A percentile compares a stretch with the other conserved stretches of the same genome.
Evolutionary conservation across 441 rosid species (phyloP).

Genomic region (Euphorbia celastroides): DNA sequence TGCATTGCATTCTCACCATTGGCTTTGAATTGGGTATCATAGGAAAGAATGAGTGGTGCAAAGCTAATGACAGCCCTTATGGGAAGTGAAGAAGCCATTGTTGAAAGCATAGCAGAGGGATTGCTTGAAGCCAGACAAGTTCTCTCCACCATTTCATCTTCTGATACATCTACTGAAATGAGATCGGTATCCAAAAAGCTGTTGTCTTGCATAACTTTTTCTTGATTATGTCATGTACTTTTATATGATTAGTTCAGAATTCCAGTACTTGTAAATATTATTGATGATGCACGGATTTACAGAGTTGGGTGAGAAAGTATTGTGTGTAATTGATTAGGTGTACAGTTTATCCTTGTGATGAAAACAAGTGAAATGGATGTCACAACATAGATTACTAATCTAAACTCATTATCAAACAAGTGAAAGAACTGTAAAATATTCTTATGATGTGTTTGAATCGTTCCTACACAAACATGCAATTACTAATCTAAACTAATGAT

Average conservation of each 20-base stretch:
- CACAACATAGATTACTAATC: no score
- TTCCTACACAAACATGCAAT: no score
- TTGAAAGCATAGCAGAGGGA: slow-evolving; percentile 64
- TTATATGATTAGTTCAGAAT: neutral
- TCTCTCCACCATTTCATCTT: slow-evolving; percentile 40
- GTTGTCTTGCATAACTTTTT: slow-evolving; percentile 48
- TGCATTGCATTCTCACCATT: neutral
- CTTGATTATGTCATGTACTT: slow-evolving; percentile 8
- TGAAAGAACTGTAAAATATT: no score
- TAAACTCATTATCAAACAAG: no score
- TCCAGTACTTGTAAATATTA: neutral
- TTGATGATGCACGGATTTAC: no score
- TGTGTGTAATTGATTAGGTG: no score
- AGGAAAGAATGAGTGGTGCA: slow-evolving; percentile 86
- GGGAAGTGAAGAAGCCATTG: slow-evolving; percentile 71
- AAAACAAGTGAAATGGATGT: no score
- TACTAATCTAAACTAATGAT: no score
- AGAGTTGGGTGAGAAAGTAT: no score
- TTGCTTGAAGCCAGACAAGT: slow-evolving; percentile 69
- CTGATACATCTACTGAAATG: slow-evolving; percentile 56
- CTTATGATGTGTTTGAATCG: no score
- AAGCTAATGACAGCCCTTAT: slow-evolving; percentile 83
- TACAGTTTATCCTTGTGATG: no score
- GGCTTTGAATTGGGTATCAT: slow-evolving; percentile 17
- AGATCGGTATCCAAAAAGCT: slow-evolving; percentile 54